Base-by-base conservation (phyloP, 345 rosid genomes). In the Aegle marmelos region DNA sequence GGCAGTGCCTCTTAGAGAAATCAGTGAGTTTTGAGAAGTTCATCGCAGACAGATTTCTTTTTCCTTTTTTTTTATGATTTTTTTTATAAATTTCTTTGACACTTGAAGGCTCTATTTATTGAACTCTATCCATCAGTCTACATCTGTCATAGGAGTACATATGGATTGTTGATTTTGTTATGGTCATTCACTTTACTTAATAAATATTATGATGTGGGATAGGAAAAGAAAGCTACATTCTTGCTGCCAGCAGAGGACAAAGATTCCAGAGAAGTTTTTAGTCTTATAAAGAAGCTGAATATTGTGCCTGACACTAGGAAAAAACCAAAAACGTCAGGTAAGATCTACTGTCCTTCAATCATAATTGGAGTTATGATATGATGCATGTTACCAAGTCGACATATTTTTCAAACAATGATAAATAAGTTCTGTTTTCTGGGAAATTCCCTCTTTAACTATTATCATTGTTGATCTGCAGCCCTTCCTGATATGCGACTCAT, bases 241-340 rank as follows among this genome's bases (percentile, higher is more conserved):
- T 61, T 88, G 79, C 86, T 93, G 70, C 89, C 94, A 45, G 86
- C 81, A 8, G 86, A 88, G 79, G 89, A 87, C 84, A 88, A 86
- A 79, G 80, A 83, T 72, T 85, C 91, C 70, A 89, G 80, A 70
- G 91, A 90, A 68, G 85, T 92, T 63, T 91, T 91, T 85, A 79
- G 90, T 73, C 89, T 86, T 65, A 96, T 94, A 80, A 89, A 89
- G 87, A 90, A 91, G 90, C 84, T 88, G 74, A 92, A 86, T 79
- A 73, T 80, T 68, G 75, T 80, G 62, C 94, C 91, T 79, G 97
- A 92, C 73, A 77, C 82, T 69, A 83, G 73, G 85, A 89, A 81
- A 86, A 91, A 83, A 80, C 78, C 85, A 83, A 96, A 89, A 90
- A 48, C 79, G 68, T 76, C 97, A 77, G 84, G 99, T 94, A 89